Evolutionary conservation across 176 grass and related monocot genomes (phyloP).

Genomic region (Elymus sibiricus): DNA sequence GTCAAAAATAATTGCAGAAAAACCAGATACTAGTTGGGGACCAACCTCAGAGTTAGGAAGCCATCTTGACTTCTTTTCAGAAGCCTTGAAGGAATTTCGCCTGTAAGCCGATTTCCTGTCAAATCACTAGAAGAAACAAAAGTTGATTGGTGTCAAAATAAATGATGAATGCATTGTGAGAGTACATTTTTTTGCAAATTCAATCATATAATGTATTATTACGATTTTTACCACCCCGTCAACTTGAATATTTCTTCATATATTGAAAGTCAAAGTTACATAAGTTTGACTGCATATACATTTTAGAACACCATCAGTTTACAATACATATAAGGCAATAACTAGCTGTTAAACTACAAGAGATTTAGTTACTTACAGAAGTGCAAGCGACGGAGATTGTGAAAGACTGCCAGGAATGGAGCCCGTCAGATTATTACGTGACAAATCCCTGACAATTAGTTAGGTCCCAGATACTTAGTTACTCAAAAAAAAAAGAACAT

Average conservation of each 20-base stretch:
- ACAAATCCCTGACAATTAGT: slow-evolving; percentile 10
- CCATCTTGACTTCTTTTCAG: slow-evolving; percentile 39
- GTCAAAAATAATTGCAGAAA: too few species aligned
- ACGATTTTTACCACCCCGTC: too few species aligned
- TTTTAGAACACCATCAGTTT: too few species aligned
- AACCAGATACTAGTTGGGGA: background rate
- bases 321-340: background rate
- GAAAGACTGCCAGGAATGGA: too few species aligned
- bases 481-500: background rate
- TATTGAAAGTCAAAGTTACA: too few species aligned
- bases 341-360: background rate
- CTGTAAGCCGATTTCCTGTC: slow-evolving; percentile 31
- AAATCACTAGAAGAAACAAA: slow-evolving; percentile 38
- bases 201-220: too few species aligned
- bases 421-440: too few species aligned
- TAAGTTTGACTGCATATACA: too few species aligned
- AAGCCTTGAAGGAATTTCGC: slow-evolving; percentile 39
- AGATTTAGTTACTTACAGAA: slow-evolving; percentile 33
- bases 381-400: slow-evolving; percentile 14
- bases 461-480: too few species aligned
- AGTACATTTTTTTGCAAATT: background rate
- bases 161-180: too few species aligned
- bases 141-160: too few species aligned
- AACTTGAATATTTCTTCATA: too few species aligned
- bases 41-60: slow-evolving; percentile 30